phyloP scores from a whole-genome alignment of 441 rosid species.

The Capsella rubella region DNA sequence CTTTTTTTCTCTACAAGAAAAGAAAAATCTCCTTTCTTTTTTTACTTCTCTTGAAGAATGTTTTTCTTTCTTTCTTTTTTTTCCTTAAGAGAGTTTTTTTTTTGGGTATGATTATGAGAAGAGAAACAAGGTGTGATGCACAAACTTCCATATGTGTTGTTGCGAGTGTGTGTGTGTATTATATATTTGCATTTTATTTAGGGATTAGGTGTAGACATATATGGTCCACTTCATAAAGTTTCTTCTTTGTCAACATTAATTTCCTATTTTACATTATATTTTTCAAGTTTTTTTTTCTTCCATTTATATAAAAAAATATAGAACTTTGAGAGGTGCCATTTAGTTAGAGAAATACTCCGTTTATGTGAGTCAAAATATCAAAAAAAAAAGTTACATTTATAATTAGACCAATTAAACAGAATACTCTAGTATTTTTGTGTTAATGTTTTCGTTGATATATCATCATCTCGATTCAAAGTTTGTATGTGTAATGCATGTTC shows the following conservation, averaged over 20 bases:
- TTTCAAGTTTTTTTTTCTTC: background rate
- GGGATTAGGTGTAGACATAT: conserved; percentile 47
- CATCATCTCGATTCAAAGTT: background rate
- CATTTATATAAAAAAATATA: background rate
- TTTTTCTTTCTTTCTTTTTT: background rate
- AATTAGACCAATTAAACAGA: background rate
- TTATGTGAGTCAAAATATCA: background rate
- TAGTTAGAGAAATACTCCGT: background rate
- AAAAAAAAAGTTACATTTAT: background rate
- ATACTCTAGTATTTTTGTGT: background rate
- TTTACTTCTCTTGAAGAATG: background rate
- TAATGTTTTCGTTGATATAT: background rate
- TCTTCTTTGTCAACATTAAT: conserved; percentile 45
- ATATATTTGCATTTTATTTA: conserved; percentile 44
- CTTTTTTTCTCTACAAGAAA: background rate
- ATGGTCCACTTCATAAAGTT: conserved; percentile 49
- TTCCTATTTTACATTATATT: conserved; percentile 3
- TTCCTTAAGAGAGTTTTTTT: background rate
- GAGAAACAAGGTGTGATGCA: conserved; percentile 41
- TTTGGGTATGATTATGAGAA: conserved; percentile 34
- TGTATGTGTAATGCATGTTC: background rate
- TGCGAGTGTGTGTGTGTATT: conserved; percentile 7
- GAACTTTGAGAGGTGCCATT: background rate
- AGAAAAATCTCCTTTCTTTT: background rate
- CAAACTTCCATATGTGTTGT: conserved; percentile 42